These are phyloP conservation scores for Dendryphion nanum DNA, from an alignment of 2,329 filamentous ascomycete species.

Conservation along the genomic window DNA sequence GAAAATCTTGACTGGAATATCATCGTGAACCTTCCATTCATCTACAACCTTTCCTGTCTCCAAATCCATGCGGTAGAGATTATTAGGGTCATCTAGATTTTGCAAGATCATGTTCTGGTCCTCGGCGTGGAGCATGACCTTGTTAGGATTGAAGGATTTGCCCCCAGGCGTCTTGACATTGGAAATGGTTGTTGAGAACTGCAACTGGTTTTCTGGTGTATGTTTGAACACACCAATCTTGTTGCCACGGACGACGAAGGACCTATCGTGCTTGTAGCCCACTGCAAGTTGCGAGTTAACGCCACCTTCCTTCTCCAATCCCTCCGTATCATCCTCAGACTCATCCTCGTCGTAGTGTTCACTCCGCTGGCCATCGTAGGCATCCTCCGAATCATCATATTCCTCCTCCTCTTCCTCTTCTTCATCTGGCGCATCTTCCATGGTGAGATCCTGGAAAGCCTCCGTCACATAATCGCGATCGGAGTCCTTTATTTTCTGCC, in stretches of 20 bases:
- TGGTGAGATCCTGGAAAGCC: slow-evolving; percentile 88
- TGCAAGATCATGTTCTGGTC: slow-evolving; percentile 89
- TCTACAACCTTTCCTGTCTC: slow-evolving; percentile 98
- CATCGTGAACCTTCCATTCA: slow-evolving; percentile 97
- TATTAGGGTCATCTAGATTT: slow-evolving; percentile 78
- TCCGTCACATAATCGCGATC: slow-evolving; percentile 94
- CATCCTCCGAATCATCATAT: slow-evolving; percentile 60
- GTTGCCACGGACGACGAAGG: slow-evolving; percentile 92
- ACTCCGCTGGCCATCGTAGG: slow-evolving; percentile 64
- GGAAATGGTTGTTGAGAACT: slow-evolving; percentile 96
- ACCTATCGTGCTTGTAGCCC: slow-evolving; percentile 94
- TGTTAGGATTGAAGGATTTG: slow-evolving; percentile 82
- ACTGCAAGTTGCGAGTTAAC: slow-evolving; percentile 93
- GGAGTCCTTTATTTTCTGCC: slow-evolving; percentile 87
- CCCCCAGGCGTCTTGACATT: slow-evolving; percentile 89
- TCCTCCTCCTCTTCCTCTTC: slow-evolving; percentile 57
- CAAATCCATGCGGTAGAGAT: slow-evolving; percentile 94
- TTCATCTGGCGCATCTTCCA: slow-evolving; percentile 72
- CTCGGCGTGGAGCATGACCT: slow-evolving; percentile 92
- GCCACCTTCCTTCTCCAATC: slow-evolving; percentile 70
- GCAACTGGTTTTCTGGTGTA: slow-evolving; percentile 83
- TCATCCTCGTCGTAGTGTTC: slow-evolving; percentile 76
- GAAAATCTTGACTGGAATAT: slow-evolving; percentile 89
- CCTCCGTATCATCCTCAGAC: slow-evolving; percentile 73
- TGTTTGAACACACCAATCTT: slow-evolving; percentile 99